A percentile compares a stretch with the other conserved stretches of the same genome.
Conservation (phyloP, 179 eudicot genomes). For the Kewa caespitosa region DNA sequence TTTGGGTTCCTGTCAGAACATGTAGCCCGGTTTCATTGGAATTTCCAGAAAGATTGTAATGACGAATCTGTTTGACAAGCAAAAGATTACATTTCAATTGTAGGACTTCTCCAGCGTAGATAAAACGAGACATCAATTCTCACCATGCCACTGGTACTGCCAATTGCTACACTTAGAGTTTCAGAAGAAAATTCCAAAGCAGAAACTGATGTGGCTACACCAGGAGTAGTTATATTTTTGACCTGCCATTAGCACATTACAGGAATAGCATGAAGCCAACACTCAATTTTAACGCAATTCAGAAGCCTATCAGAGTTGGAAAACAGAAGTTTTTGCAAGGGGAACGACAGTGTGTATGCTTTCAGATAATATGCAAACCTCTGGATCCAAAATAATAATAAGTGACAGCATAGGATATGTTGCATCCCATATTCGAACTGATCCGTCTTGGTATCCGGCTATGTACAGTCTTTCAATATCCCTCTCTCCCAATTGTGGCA, state of each 20-base stretch:
- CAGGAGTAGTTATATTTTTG: constrained; percentile 43
- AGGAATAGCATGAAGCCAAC: constrained; percentile 13
- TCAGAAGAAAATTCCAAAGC: constrained; percentile 59
- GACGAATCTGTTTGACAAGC: constrained; percentile 48
- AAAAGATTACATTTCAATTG: neutral
- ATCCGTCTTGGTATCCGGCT: constrained; percentile 87
- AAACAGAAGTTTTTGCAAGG: neutral
- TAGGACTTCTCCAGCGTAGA: neutral
- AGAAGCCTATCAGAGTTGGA: neutral
- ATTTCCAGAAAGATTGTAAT: constrained; percentile 47
- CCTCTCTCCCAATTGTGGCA: constrained; percentile 38
- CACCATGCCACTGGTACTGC: constrained; percentile 71
- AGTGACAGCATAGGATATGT: constrained; percentile 67
- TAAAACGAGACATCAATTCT: constrained; percentile 24
- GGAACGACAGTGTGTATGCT: neutral
- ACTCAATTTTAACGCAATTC: neutral
- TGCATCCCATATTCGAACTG: constrained; percentile 79
- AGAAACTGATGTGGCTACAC: constrained; percentile 60
- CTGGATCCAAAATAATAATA: constrained; percentile 45
- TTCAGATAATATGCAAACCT: constrained; percentile 48
- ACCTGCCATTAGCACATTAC: constrained; percentile 43
- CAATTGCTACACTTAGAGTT: constrained; percentile 60
- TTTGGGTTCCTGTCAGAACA: constrained; percentile 45
- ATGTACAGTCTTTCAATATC: constrained; percentile 57
- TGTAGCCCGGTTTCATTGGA: constrained; percentile 37